phyloP scores from a whole-genome alignment of 1,139 yeast genomes.

The Tardiomyces blankii region DNA sequence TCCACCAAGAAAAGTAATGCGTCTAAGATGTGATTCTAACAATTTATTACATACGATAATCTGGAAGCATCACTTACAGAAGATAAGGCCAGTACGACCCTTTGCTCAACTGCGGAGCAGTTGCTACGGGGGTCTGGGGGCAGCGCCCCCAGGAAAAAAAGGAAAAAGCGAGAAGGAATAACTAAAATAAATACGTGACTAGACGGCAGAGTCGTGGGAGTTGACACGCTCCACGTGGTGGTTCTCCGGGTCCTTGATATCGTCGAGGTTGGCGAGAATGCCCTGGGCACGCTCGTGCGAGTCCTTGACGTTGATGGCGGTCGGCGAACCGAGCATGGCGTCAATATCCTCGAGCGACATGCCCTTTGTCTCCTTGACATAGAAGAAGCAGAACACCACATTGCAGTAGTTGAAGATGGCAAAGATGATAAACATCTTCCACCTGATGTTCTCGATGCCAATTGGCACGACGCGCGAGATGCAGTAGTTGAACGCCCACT shows the following conservation, averaged over 20 bases:
- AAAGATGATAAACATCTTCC: constrained; percentile 7
- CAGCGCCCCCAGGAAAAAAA: no score
- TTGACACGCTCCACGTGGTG: neutral
- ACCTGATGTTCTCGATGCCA: constrained; percentile 5
- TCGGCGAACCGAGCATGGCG: constrained; percentile 31
- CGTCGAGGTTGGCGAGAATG: neutral
- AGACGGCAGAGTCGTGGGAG: no score
- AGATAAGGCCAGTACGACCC: no score
- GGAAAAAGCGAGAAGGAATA: no score
- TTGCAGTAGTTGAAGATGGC: constrained; percentile 9
- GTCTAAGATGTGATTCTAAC: no score
- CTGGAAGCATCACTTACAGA: no score
- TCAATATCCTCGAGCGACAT: constrained; percentile 57
- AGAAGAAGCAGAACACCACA: constrained; percentile 34
- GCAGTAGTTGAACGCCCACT: constrained; percentile 33
- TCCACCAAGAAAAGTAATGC: no score
- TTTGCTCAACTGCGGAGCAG: no score
- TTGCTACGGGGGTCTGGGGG: no score
- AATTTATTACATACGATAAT: no score
- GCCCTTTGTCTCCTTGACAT: constrained; percentile 56
- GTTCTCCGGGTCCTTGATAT: neutral
- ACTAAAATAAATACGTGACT: no score
- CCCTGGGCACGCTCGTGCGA: neutral
- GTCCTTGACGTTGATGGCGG: neutral
- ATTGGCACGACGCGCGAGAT: constrained; percentile 16